Evolutionary conservation across 257 asterid species (phyloP), one percentile per base, ranked within the genome.

Genomic region (Pogostemon cablin): DNA sequence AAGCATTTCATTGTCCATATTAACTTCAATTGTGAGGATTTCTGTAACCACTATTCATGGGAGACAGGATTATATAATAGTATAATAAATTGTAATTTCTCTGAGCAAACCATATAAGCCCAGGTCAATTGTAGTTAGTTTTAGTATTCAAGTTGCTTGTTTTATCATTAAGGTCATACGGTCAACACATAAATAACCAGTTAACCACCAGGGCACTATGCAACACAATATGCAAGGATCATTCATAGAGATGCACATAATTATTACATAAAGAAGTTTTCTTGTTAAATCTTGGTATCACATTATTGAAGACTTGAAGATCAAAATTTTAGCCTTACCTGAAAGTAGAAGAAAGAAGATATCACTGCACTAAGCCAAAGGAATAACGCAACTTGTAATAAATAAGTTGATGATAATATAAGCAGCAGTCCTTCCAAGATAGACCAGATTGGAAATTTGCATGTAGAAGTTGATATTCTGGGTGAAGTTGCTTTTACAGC

Each of bases 261-360:
- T 73, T 44, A 63, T 7, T 11, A 52, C 57, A 66, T 32, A 57
- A 47, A 50, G 64, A 55, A 75, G 37, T 35, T 43, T 35, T 32
- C 52, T 46, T 43, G 38, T 43, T 61, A 37, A 11, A 12, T 58
- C 42, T n/a, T 12, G 50, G 46, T 42, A 52, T 61, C 34, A 47
- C 55, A 67, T 41, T 47, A 42, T 5, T 15, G 74, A 48, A 6
- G 62, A 40, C 61, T 35, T 50, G 38, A 67, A 50, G 47, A 62
- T 57, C 72, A 50, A 70, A 62, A 15, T 49, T 65, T 52, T 25
- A 25, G 10, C 8, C 76, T 79, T 75, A 91, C 99, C 96, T 93
- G 97, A 79, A 93, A 91, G 86, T 93, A 93, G 84, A 93, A 93
- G 90, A 93, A 89, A 67, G 99, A 93, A 72, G 99, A 93, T 58